Evolutionary conservation across 176 grass and related monocot species (phyloP).

Genomic region (Phoenix roebelenii): DNA sequence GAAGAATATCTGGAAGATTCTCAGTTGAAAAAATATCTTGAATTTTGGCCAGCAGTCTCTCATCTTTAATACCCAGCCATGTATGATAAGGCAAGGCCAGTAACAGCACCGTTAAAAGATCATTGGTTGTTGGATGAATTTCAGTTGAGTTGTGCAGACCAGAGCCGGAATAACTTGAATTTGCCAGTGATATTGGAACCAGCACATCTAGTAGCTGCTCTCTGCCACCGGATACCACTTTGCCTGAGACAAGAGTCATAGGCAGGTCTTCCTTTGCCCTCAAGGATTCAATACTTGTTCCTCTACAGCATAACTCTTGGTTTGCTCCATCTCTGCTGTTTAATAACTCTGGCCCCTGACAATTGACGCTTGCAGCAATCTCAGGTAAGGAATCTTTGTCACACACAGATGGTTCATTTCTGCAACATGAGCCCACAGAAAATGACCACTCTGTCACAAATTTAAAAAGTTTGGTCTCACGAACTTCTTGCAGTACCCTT

Average conservation of each 20-base stretch:
- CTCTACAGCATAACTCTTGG: constrained; percentile 51
- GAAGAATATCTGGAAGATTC: constrained; percentile 50
- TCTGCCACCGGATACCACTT: constrained; percentile 9
- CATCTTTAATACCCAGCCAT: constrained; percentile 22
- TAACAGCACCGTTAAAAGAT: constrained; percentile 60
- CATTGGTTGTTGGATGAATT: constrained; percentile 42
- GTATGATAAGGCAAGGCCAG: constrained; percentile 51
- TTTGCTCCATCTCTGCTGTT: constrained; percentile 24
- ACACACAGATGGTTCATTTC: constrained; percentile 11
- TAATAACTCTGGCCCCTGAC: constrained; percentile 54
- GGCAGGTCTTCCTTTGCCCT: constrained; percentile 29
- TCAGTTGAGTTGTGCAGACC: constrained; percentile 5
- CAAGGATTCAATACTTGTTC: constrained; percentile 42
- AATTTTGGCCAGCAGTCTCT: constrained; percentile 35
- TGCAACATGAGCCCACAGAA: constrained; percentile 15
- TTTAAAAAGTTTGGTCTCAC: constrained; percentile 43
- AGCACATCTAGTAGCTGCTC: constrained; percentile 33
- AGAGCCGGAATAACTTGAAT: constrained; percentile 24
- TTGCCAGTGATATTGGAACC: constrained; percentile 32
- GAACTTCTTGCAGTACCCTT: constrained; percentile 55
- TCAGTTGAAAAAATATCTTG: constrained; percentile 52
- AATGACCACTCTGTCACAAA: constrained; percentile 34
- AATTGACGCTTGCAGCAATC: constrained; percentile 45
- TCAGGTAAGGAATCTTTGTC: constrained; percentile 28
- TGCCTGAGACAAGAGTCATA: constrained; percentile 22